Percentiles rank a stretch among this genome's conserved stretches.
Evolutionary conservation across 2,329 filamentous ascomycete genomes (phyloP).

Genomic region (Gremmenia infestans): DNA sequence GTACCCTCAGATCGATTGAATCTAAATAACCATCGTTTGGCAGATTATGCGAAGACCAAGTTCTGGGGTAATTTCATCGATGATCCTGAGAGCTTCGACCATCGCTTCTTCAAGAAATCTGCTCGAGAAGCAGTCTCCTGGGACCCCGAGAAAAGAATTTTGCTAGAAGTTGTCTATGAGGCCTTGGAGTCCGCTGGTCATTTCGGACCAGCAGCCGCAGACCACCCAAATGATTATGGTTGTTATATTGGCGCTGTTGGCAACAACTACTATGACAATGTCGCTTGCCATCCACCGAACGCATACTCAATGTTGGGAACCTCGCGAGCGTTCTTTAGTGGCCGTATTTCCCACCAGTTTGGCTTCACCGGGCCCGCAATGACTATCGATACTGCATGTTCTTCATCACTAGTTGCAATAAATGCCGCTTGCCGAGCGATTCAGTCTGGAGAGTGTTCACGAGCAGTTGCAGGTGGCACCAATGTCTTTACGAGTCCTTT

Average conservation of each 20-base stretch:
- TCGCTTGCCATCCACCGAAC: slow-evolving; percentile 11
- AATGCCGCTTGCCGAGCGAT: slow-evolving; percentile 48
- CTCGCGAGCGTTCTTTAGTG: slow-evolving; percentile 19
- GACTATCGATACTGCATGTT: slow-evolving; percentile 54
- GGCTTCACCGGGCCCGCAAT: slow-evolving; percentile 47
- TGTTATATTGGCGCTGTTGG: slow-evolving; percentile 14
- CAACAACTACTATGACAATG: slow-evolving; percentile 19
- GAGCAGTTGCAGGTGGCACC: slow-evolving; percentile 42
- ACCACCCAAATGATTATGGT: slow-evolving; percentile 34
- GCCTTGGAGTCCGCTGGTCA: slow-evolving; percentile 64
- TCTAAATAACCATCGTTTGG: slow-evolving; percentile 34
- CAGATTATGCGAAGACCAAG: background rate
- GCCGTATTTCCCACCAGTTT: slow-evolving; percentile 14
- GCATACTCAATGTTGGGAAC: slow-evolving; percentile 17
- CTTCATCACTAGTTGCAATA: slow-evolving; percentile 47
- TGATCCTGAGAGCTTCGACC: slow-evolving; percentile 52
- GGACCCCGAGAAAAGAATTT: slow-evolving; percentile 72
- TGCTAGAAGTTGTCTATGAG: slow-evolving; percentile 72
- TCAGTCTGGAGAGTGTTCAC: slow-evolving; percentile 27
- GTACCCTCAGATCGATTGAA: slow-evolving; percentile 70
- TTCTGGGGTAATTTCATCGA: slow-evolving; percentile 52
- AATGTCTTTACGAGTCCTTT: slow-evolving; percentile 21
- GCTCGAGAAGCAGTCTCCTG: slow-evolving; percentile 71
- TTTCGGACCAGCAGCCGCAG: slow-evolving; percentile 39
- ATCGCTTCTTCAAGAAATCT: slow-evolving; percentile 79